Conservation (phyloP, 306 rosid species). For the Castanea sativa region DNA sequence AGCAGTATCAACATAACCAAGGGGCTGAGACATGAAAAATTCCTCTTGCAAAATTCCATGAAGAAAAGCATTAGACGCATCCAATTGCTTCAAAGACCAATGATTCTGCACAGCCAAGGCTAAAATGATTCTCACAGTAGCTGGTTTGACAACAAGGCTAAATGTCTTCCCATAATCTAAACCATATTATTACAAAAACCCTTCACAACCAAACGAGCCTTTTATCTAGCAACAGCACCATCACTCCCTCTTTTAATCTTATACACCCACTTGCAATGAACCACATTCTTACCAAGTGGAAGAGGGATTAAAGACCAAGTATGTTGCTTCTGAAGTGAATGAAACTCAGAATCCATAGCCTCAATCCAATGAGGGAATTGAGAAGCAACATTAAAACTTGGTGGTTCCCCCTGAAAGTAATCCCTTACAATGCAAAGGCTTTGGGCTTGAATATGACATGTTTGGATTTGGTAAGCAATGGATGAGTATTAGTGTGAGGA, state of each 20-base stretch:
- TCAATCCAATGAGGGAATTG: too few relatives aligned
- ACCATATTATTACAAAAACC: not conserved
- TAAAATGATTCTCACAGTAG: not conserved
- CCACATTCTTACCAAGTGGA: too few relatives aligned
- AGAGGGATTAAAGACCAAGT: too few relatives aligned
- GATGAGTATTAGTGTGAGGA: too few relatives aligned
- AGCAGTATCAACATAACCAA: not conserved
- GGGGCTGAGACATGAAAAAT: not conserved
- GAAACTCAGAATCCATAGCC: too few relatives aligned
- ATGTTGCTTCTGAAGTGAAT: too few relatives aligned
- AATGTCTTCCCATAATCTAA: not conserved
- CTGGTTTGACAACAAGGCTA: not conserved
- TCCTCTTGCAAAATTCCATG: not conserved
- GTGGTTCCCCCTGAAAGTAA: too few relatives aligned
- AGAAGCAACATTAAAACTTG: too few relatives aligned
- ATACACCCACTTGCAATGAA: not conserved
- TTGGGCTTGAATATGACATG: too few relatives aligned
- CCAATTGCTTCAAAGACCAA: not conserved
- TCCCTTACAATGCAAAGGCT: too few relatives aligned
- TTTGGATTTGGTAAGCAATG: too few relatives aligned
- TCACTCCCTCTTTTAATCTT: not conserved
- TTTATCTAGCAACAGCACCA: not conserved
- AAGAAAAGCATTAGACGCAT: not conserved
- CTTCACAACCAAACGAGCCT: not conserved
- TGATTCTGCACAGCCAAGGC: not conserved